phyloP scores from a whole-genome alignment of 2,329 filamentous ascomycete species.

The Lanzia echinophila region DNA sequence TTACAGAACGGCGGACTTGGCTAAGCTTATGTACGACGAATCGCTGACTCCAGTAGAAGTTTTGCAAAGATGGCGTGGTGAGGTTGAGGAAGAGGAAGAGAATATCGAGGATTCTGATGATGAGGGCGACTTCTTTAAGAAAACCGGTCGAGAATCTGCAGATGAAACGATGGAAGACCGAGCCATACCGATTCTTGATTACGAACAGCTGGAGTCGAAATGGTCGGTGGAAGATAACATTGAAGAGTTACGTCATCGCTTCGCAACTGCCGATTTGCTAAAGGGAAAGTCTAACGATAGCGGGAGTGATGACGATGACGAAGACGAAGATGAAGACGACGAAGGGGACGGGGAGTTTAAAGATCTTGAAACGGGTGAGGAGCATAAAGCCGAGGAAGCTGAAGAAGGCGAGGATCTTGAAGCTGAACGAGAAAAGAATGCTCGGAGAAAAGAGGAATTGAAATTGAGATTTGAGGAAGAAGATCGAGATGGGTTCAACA shows the following conservation, averaged over 20 bases:
- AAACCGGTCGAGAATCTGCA: conserved; percentile 56
- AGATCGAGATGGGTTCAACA: conserved; percentile 91
- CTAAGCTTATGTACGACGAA: conserved; percentile 82
- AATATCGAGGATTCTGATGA: conserved; percentile 50
- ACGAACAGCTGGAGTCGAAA: conserved; percentile 72
- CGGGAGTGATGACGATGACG: conserved; percentile 38
- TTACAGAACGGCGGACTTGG: conserved; percentile 76
- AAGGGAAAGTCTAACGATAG: conserved; percentile 47
- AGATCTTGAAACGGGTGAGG: conserved; percentile 74
- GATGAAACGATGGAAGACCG: conserved; percentile 69
- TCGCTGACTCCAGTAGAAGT: conserved; percentile 69
- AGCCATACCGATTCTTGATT: conserved; percentile 71
- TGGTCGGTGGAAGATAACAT: conserved; percentile 78
- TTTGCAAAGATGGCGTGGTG: conserved; percentile 72
- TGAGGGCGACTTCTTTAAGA: conserved; percentile 59
- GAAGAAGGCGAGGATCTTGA: conserved; percentile 52
- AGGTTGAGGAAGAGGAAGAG: conserved; percentile 51
- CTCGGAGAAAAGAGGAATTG: conserved; percentile 86
- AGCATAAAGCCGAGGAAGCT: conserved; percentile 37
- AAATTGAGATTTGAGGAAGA: conserved; percentile 94
- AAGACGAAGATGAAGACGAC: conserved; percentile 44
- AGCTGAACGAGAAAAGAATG: conserved; percentile 84
- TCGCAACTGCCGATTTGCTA: conserved; percentile 63
- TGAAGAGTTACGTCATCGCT: conserved; percentile 65
- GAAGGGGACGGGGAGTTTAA: conserved; percentile 79